Conservation (phyloP, 306 rosid species). For the Acmispon strigosus region DNA sequence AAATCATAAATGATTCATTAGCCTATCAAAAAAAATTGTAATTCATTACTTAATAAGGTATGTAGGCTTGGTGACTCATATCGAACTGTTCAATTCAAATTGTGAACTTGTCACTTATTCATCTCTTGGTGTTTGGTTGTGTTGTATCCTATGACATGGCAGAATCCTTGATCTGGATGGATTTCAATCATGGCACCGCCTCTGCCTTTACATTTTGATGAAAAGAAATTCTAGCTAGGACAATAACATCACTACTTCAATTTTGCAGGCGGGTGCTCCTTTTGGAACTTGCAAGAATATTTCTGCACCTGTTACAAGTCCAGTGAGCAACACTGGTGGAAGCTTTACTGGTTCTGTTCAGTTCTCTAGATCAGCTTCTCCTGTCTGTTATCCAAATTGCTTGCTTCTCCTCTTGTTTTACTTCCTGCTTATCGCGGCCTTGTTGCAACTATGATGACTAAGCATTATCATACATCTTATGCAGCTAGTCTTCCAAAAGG, state of each 20-base stretch:
- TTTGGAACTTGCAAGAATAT: conserved; percentile 84
- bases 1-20: too few relatives aligned
- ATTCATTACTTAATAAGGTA: too few relatives aligned
- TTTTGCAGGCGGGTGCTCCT: conserved; percentile 73
- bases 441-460: conserved; percentile 26
- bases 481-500: conserved; percentile 36
- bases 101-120: not conserved
- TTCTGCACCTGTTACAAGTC: conserved; percentile 49
- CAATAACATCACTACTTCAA: conserved; percentile 10
- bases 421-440: conserved; percentile 37
- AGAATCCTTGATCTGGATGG: not conserved
- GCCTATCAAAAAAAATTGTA: too few relatives aligned
- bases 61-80: too few relatives aligned
- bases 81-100: too few relatives aligned
- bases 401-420: conserved; percentile 26
- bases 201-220: conserved; percentile 15
- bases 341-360: conserved; percentile 93
- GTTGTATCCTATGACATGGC: not conserved
- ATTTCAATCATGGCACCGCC: not conserved
- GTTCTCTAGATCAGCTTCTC: conserved; percentile 59
- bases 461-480: conserved; percentile 20
- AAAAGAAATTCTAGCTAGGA: not conserved
- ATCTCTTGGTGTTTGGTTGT: conserved; percentile 3
- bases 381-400: conserved; percentile 28
- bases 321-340: conserved; percentile 50